Evolutionary conservation across 106 monocot species (phyloP).

Genomic region (Platanthera guangdongensis): DNA sequence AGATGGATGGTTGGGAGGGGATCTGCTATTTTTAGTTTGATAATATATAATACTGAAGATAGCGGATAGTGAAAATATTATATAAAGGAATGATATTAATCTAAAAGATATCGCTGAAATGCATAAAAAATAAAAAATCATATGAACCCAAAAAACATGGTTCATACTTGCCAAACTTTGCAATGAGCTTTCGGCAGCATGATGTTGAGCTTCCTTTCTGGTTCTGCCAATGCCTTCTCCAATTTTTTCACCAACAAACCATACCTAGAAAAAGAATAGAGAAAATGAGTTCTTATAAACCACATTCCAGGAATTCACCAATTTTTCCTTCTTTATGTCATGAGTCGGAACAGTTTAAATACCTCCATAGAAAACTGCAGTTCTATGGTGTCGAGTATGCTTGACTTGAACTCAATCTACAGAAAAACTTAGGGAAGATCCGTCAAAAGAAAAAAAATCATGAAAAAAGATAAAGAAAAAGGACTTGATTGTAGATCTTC

Average conservation of each 20-base stretch:
- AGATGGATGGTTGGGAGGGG: no score
- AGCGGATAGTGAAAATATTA: no score
- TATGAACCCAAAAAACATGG: background rate
- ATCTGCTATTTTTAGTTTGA: no score
- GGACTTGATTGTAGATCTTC: background rate
- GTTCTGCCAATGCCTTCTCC: conserved; percentile 87
- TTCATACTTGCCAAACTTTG: conserved; percentile 67
- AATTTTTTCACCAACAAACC: conserved; percentile 86
- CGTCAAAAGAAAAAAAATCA: conserved; percentile 3
- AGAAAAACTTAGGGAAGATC: conserved; percentile 5
- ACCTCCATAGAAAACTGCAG: conserved; percentile 73
- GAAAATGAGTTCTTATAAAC: background rate
- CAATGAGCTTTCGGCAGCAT: conserved; percentile 61
- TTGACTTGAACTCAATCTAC: conserved; percentile 62
- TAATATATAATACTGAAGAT: background rate
- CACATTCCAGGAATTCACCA: background rate
- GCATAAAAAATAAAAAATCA: background rate
- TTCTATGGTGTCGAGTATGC: conserved; percentile 45
- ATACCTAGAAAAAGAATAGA: conserved; percentile 44
- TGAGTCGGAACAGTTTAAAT: background rate
- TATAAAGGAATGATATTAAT: background rate
- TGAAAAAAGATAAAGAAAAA: background rate
- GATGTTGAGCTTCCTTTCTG: conserved; percentile 73
- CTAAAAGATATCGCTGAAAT: background rate
- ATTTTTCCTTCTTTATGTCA: background rate